Evolutionary conservation across 257 asterid species (phyloP).

Genomic region (Ilex asprella): DNA sequence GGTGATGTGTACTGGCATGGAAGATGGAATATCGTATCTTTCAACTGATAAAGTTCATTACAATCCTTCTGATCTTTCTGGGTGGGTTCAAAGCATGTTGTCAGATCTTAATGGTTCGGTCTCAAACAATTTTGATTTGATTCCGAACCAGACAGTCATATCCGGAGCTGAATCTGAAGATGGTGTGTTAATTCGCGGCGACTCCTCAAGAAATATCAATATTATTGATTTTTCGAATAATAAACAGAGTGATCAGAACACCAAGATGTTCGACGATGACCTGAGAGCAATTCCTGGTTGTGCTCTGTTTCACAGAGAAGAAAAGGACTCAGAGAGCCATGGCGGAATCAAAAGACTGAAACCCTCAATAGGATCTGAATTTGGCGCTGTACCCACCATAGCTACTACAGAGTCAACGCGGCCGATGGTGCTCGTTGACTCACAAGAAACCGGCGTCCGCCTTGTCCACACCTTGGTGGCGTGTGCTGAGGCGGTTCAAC

Average conservation of each 20-base stretch:
- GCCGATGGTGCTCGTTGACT: conserved; percentile 59
- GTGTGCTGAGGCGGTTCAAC: conserved; percentile 71
- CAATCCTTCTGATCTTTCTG: conserved; percentile 70
- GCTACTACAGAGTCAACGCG: conserved; percentile 24
- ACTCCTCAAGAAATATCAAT: not conserved
- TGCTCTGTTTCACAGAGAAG: conserved; percentile 32
- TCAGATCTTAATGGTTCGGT: conserved; percentile 30
- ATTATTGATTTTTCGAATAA: conserved; percentile 14
- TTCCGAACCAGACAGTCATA: not conserved
- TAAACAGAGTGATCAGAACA: not conserved
- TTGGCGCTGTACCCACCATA: conserved; percentile 4
- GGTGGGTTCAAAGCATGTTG: conserved; percentile 68
- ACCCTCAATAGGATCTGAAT: conserved; percentile 35
- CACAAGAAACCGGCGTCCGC: conserved; percentile 71
- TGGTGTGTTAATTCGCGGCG: conserved; percentile 21
- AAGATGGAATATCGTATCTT: conserved; percentile 47
- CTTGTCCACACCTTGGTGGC: conserved; percentile 78
- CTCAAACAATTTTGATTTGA: conserved; percentile 12
- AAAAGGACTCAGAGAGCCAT: conserved; percentile 6
- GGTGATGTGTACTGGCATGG: conserved; percentile 56
- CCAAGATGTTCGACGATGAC: conserved; percentile 48
- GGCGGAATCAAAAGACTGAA: conserved; percentile 37
- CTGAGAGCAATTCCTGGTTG: conserved; percentile 77
- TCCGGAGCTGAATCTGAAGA: conserved; percentile 3
- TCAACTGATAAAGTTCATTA: conserved; percentile 46